phyloP scores from a whole-genome alignment of 305 asterid genomes.

The Solanum hybrid region DNA sequence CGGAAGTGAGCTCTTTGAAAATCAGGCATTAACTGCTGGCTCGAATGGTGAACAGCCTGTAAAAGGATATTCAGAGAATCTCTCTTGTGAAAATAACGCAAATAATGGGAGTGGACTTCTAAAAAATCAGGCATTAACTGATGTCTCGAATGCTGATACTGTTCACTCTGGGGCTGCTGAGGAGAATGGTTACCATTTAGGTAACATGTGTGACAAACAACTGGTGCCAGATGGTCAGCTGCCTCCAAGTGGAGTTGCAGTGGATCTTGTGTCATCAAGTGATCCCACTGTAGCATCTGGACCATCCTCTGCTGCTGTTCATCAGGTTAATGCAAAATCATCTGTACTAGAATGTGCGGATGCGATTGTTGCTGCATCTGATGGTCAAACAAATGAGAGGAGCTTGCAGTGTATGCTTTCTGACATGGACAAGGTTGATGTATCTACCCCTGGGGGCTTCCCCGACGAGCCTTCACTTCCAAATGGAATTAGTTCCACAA shows the following conservation, averaged over 20 bases:
- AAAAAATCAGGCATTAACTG: slow-evolving; percentile 29
- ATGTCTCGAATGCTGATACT: slow-evolving; percentile 25
- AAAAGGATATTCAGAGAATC: slow-evolving; percentile 28
- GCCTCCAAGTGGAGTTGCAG: slow-evolving; percentile 18
- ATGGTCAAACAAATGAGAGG: slow-evolving; percentile 21
- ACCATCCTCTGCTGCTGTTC: slow-evolving; percentile 20
- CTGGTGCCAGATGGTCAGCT: slow-evolving; percentile 21
- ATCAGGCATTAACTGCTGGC: slow-evolving; percentile 27
- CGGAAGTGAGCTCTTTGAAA: slow-evolving; percentile 33
- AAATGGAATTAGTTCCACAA: slow-evolving; percentile 25
- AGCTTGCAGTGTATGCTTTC: slow-evolving; percentile 25
- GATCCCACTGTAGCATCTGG: slow-evolving; percentile 21
- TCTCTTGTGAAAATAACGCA: slow-evolving; percentile 18
- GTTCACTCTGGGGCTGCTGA: slow-evolving; percentile 22
- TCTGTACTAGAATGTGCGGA: slow-evolving; percentile 22
- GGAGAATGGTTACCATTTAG: slow-evolving; percentile 39
- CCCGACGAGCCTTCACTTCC: slow-evolving; percentile 19
- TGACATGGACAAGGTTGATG: slow-evolving; percentile 11
- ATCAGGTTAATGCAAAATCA: slow-evolving; percentile 23
- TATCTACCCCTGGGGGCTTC: slow-evolving; percentile 19
- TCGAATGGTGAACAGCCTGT: not conserved
- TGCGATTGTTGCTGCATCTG: slow-evolving; percentile 27
- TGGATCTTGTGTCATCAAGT: slow-evolving; percentile 20
- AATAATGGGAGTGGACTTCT: slow-evolving; percentile 31
- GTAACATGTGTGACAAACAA: slow-evolving; percentile 29